Percentiles rank a stretch among this genome's conserved stretches.
phyloP scores from a whole-genome alignment of 768 basidiomycete species.

The Russula abietina region DNA sequence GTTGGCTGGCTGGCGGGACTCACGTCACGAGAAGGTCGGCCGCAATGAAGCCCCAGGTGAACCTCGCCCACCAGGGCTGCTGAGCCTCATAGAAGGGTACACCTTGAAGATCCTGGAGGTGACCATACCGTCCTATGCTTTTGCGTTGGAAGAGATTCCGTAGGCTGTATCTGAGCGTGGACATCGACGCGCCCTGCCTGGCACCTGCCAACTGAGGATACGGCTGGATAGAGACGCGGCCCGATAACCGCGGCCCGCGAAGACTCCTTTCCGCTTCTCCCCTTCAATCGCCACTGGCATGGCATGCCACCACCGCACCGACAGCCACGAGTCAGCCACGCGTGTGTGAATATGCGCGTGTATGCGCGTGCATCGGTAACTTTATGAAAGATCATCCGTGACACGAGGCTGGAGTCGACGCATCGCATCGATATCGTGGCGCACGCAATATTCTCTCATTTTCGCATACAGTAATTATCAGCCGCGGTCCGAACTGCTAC shows the following conservation, averaged over 20 bases:
- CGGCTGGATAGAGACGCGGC: neutral
- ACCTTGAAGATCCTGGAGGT: slow-evolving; percentile 4
- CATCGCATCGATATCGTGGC: neutral
- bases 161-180: slow-evolving; percentile 7
- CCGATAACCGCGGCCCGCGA: neutral
- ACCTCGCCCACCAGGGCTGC: slow-evolving; percentile 21
- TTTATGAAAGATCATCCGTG: neutral
- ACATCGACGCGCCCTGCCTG: neutral
- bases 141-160: slow-evolving; percentile 10
- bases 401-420: neutral
- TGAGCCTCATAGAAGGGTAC: slow-evolving; percentile 19
- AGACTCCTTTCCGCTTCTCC: no score
- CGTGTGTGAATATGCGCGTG: neutral
- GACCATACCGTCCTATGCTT: slow-evolving; percentile 6
- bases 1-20: neutral
- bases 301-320: neutral
- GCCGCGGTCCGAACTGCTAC: neutral
- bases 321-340: neutral
- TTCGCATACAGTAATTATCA: no score
- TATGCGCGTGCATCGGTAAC: neutral
- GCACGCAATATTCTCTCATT: neutral
- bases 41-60: slow-evolving; percentile 23
- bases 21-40: slow-evolving; percentile 25
- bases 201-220: neutral
- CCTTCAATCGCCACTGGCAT: neutral